These are phyloP conservation scores for Fusarium secorum DNA, from an alignment of 2,329 filamentous ascomycete genomes.

Conservation along the genomic window DNA sequence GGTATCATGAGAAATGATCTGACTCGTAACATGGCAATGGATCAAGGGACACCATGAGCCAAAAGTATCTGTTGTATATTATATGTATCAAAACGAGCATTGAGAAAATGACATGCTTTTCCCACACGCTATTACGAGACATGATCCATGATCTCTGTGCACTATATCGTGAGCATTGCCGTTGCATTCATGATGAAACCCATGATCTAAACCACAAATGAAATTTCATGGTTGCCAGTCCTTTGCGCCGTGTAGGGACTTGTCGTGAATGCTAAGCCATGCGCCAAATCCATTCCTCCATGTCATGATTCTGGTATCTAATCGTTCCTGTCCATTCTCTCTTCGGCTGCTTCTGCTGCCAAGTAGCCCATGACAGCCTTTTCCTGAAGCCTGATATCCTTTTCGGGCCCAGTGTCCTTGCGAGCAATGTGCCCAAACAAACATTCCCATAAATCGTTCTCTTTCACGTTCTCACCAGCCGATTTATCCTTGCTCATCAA, in stretches of 20 bases:
- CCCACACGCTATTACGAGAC: neutral
- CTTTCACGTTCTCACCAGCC: conserved; percentile 80
- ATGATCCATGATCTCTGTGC: neutral
- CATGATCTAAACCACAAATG: neutral
- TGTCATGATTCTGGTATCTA: neutral
- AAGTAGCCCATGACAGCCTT: conserved; percentile 53
- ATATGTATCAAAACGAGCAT: conserved; percentile 36
- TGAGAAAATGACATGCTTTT: conserved; percentile 23
- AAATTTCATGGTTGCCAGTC: neutral
- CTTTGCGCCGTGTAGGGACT: neutral
- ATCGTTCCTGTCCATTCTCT: conserved; percentile 37
- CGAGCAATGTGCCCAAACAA: conserved; percentile 72
- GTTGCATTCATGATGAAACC: neutral
- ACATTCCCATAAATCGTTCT: conserved; percentile 87
- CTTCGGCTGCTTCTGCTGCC: conserved; percentile 55
- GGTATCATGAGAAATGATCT: conserved; percentile 11
- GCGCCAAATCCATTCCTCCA: neutral
- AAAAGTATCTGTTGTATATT: conserved; percentile 36
- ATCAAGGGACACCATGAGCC: conserved; percentile 6
- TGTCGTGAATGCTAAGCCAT: neutral
- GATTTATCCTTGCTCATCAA: conserved; percentile 74
- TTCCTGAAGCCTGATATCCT: conserved; percentile 44
- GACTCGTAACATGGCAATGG: conserved; percentile 11
- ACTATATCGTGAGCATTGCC: neutral
- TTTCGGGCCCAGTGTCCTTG: conserved; percentile 30